A percentile compares a stretch with the other conserved stretches of the same genome.
phyloP scores from a whole-genome alignment of 1,284 basidiomycete species.

The Rhodotorula sp. region DNA sequence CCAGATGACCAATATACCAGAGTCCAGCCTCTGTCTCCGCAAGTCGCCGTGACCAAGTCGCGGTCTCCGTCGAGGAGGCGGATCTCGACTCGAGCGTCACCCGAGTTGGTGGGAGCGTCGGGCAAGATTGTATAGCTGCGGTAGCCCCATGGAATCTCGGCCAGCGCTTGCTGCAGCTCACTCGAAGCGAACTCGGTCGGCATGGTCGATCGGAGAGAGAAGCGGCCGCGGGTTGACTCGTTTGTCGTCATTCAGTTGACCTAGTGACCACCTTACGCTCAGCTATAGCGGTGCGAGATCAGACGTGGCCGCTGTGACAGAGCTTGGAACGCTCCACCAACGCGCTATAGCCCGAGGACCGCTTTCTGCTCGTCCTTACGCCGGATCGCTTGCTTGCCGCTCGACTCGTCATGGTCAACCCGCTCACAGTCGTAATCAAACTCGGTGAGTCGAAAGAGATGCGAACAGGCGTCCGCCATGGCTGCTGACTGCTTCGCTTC shows the following conservation, averaged over 20 bases:
- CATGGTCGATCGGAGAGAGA: not conserved
- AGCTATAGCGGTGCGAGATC: no score
- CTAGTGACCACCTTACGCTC: not conserved
- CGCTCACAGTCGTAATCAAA: conserved; percentile 75
- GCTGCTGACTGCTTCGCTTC: conserved; percentile 11
- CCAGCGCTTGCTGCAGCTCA: conserved; percentile 23
- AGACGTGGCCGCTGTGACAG: not conserved
- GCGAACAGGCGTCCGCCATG: no score
- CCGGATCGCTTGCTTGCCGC: not conserved
- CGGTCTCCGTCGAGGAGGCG: conserved; percentile 26
- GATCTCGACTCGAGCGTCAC: conserved; percentile 22
- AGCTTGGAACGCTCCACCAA: not conserved
- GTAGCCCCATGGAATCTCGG: conserved; percentile 30
- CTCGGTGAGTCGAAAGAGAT: conserved; percentile 58
- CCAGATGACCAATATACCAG: not conserved
- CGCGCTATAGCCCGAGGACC: not conserved
- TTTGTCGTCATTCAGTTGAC: no score
- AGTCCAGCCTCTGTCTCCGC: conserved; percentile 20
- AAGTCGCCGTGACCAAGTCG: conserved; percentile 7
- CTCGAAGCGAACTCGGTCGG: conserved; percentile 14
- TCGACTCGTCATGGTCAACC: conserved; percentile 15
- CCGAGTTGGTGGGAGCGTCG: not conserved
- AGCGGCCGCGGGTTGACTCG: conserved; percentile 1
- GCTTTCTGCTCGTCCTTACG: not conserved
- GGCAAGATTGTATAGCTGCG: not conserved